These are phyloP conservation scores for Leccinum ponderosum DNA, from an alignment of 1,284 basidiomycete species.

Conservation along the genomic window DNA sequence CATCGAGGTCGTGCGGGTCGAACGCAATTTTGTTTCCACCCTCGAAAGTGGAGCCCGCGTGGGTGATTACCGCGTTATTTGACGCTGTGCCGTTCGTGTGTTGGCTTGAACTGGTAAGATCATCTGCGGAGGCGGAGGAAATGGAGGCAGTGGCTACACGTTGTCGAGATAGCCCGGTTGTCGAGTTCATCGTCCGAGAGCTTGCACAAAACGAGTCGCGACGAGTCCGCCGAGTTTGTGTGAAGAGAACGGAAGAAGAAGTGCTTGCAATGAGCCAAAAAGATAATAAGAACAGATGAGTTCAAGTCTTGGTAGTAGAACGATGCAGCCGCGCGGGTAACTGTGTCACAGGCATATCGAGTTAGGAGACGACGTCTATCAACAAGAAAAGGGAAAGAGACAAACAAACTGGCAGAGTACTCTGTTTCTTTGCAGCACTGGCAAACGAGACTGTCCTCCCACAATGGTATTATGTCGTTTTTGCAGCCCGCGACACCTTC, in stretches of 20 bases:
- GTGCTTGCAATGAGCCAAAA: conserved; percentile 2
- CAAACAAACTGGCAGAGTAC: too few relatives aligned
- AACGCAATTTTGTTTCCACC: conserved; percentile 87
- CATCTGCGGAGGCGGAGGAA: conserved; percentile 36
- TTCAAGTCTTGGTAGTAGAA: not conserved
- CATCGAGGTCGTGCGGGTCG: conserved; percentile 89
- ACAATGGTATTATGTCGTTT: too few relatives aligned
- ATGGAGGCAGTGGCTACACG: conserved; percentile 46
- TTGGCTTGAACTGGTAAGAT: conserved; percentile 34
- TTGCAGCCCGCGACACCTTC: too few relatives aligned
- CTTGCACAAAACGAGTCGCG: conserved; percentile 24
- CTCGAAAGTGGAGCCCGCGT: conserved; percentile 78
- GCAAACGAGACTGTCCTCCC: too few relatives aligned
- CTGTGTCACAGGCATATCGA: too few relatives aligned
- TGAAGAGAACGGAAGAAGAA: not conserved
- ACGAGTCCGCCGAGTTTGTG: not conserved
- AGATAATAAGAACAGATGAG: conserved; percentile 3
- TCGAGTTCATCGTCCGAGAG: conserved; percentile 38
- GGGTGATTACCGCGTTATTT: conserved; percentile 34
- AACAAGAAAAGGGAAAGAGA: too few relatives aligned
- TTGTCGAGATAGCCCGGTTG: conserved; percentile 53
- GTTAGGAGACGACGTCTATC: too few relatives aligned
- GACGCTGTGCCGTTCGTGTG: conserved; percentile 31
- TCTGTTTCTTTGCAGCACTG: too few relatives aligned
- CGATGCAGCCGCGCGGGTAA: not conserved